phyloP scores from a whole-genome alignment of 164 flowering plant genomes.

The Santalum album region DNA sequence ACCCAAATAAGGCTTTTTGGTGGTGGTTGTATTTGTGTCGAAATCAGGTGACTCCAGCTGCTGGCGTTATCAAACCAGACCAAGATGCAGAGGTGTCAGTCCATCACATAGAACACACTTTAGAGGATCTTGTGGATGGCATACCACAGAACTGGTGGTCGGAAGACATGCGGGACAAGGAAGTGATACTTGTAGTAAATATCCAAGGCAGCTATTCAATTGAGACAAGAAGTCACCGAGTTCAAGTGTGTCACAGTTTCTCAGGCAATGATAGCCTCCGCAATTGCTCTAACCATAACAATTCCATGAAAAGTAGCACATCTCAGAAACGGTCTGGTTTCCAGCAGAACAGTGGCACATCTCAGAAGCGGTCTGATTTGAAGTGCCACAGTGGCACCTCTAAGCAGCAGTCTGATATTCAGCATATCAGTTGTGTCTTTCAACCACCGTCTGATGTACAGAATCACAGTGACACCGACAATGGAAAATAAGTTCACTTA shows the following conservation, averaged over 20 bases:
- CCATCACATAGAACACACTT: conserved; percentile 58
- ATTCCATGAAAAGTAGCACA: too few relatives aligned
- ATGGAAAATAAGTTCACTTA: too few relatives aligned
- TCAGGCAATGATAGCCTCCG: conserved; percentile 30
- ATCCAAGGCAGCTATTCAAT: conserved; percentile 47
- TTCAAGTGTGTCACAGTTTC: conserved; percentile 52
- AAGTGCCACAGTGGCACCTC: too few relatives aligned
- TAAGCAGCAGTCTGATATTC: too few relatives aligned
- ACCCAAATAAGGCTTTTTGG: too few relatives aligned
- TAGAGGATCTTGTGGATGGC: conserved; percentile 71
- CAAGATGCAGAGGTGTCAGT: conserved; percentile 56
- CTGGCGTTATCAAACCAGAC: conserved; percentile 65
- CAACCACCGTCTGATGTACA: too few relatives aligned
- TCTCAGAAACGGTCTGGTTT: too few relatives aligned
- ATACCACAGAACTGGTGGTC: conserved; percentile 81
- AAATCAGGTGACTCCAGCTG: conserved; percentile 64
- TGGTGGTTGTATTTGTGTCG: background rate
- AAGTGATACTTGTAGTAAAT: conserved; percentile 41
- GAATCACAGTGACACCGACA: too few relatives aligned
- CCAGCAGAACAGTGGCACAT: too few relatives aligned
- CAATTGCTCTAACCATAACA: conserved; percentile 20
- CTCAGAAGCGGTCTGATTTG: too few relatives aligned
- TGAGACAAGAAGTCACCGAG: conserved; percentile 35
- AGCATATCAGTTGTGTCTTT: too few relatives aligned
- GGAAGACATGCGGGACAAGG: conserved; percentile 87